A percentile compares a stretch with the other conserved stretches of the same genome.
phyloP scores from a whole-genome alignment of 345 rosid species.

The Arabis alpina region DNA sequence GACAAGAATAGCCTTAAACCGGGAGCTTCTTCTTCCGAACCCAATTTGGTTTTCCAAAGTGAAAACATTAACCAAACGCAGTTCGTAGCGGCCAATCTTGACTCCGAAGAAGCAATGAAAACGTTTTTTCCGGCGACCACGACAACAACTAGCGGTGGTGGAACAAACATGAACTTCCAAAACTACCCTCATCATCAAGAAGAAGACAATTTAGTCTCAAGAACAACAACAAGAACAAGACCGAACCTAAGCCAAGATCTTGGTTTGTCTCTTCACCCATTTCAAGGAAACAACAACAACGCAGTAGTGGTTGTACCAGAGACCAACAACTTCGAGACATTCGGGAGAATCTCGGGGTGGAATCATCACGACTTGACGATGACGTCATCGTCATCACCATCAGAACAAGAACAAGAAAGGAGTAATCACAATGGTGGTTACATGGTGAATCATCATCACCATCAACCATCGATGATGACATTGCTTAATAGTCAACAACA shows the following conservation, averaged over 20 bases:
- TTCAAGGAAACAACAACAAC: constrained; percentile 44
- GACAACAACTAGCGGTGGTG: constrained; percentile 30
- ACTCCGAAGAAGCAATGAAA: constrained; percentile 59
- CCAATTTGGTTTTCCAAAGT: constrained; percentile 48
- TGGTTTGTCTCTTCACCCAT: constrained; percentile 67
- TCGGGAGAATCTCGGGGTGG: constrained; percentile 61
- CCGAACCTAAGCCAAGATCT: constrained; percentile 58
- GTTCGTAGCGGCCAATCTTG: constrained; percentile 45
- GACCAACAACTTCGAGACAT: constrained; percentile 42
- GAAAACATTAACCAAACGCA: constrained; percentile 40
- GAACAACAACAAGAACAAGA: constrained; percentile 41
- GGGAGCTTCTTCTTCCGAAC: constrained; percentile 47
- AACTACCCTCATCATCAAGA: constrained; percentile 52
- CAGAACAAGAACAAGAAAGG: constrained; percentile 48
- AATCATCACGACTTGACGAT: constrained; percentile 42
- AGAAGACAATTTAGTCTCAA: constrained; percentile 50
- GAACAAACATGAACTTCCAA: constrained; percentile 51
- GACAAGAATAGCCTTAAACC: constrained; percentile 40
- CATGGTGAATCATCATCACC: constrained; percentile 49
- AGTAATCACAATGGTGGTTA: constrained; percentile 39
- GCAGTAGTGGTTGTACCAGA: constrained; percentile 30
- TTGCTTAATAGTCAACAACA: constrained; percentile 45
- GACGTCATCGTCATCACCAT: constrained; percentile 42
- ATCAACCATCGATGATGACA: constrained; percentile 45
- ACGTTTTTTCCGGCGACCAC: constrained; percentile 72